Evolutionary conservation across 169 alveolate species (phyloP).

Genomic region (Plasmodium reichenowi): DNA sequence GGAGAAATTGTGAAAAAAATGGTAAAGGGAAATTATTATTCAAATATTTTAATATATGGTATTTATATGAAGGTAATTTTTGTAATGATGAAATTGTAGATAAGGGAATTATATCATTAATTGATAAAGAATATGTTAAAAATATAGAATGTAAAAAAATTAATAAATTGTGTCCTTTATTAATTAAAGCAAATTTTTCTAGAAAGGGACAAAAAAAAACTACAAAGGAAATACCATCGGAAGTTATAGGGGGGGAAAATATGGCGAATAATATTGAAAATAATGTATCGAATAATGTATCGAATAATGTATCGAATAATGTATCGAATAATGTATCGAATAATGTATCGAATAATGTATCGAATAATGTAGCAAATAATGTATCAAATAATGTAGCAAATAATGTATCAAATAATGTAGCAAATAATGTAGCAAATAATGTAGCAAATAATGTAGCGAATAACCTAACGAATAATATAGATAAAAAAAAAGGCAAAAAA

Average conservation of each 20-base stretch:
- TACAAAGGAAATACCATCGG: background rate
- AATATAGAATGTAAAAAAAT: slow-evolving; percentile 40
- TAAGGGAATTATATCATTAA: slow-evolving; percentile 65
- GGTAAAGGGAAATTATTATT: slow-evolving; percentile 73
- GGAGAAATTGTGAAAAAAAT: slow-evolving; percentile 63
- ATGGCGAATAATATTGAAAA: too few species aligned
- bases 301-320: too few species aligned
- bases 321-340: too few species aligned
- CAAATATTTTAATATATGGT: slow-evolving; percentile 75
- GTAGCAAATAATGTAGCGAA: too few species aligned
- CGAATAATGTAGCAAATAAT: too few species aligned
- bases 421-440: too few species aligned
- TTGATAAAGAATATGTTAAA: slow-evolving; percentile 74
- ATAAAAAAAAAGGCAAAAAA: background rate
- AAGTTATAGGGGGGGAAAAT: too few species aligned
- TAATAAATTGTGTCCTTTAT: slow-evolving; percentile 72
- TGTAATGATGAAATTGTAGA: slow-evolving; percentile 60
- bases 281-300: too few species aligned
- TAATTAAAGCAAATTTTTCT: slow-evolving; percentile 62
- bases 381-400: too few species aligned
- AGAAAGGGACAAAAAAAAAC: background rate
- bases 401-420: too few species aligned
- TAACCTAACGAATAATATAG: background rate
- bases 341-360: too few species aligned
- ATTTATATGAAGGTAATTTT: slow-evolving; percentile 73